Percentiles rank a stretch among this genome's conserved stretches.
Evolutionary conservation across 805 yeast species (phyloP).

Genomic region (Kluyveromyces starmeri): DNA sequence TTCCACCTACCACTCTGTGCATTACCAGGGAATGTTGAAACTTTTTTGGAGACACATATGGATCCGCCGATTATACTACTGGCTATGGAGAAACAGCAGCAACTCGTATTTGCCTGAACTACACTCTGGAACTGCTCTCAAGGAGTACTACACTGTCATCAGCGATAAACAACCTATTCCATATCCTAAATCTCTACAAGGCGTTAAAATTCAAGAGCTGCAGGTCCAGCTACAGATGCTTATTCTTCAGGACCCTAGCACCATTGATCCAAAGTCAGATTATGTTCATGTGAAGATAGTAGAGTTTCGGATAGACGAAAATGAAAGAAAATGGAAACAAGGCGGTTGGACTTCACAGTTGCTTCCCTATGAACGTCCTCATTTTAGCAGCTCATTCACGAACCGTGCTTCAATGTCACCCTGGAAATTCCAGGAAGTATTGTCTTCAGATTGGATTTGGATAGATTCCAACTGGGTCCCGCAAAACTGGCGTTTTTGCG

Average conservation of each 20-base stretch:
- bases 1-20: slow-evolving; percentile 18
- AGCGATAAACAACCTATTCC: slow-evolving; percentile 5
- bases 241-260: slow-evolving; percentile 9
- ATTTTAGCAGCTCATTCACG: slow-evolving; percentile 2
- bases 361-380: slow-evolving; percentile 19
- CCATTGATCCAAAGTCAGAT: slow-evolving; percentile 3
- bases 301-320: slow-evolving; percentile 21
- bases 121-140: background rate
- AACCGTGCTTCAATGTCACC: slow-evolving; percentile 16
- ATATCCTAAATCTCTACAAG: slow-evolving; percentile 11
- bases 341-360: slow-evolving; percentile 17
- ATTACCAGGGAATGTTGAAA: slow-evolving; percentile 22
- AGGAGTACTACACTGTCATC: background rate
- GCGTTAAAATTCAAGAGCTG: slow-evolving; percentile 8
- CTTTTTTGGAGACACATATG: slow-evolving; percentile 21
- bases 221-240: slow-evolving; percentile 12
- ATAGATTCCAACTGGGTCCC: slow-evolving; percentile 23
- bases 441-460: slow-evolving; percentile 20
- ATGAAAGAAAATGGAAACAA: slow-evolving; percentile 26
- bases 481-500: slow-evolving; percentile 20
- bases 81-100: background rate
- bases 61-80: slow-evolving; percentile 14
- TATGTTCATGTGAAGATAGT: slow-evolving; percentile 11
- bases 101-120: no score
- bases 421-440: slow-evolving; percentile 15